Evolutionary conservation across 2,329 filamentous ascomycete species (phyloP), one percentile per base, ranked within the genome.

Genomic region (Fusarium transvaalense): DNA sequence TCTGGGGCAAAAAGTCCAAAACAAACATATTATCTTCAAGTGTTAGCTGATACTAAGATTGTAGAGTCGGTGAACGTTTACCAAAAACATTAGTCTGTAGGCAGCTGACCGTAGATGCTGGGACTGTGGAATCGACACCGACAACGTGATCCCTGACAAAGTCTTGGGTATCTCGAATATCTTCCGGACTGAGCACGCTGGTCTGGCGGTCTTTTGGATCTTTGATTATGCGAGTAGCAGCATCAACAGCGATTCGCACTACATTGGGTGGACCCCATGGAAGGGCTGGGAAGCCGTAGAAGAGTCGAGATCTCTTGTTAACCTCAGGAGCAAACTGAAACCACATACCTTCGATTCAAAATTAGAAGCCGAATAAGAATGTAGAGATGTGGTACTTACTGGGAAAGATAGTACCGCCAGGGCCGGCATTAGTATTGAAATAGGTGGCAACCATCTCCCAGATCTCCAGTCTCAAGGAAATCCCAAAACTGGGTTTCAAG

Each of bases 371-470:
- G 21, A 6, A 12, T 1, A 2, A 13, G 2, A 0, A 12, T 6
- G 0, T 6, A 5, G 7, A 8, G 7, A 12, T 6, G 3, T 4
- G 2, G 15, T 0, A 54, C 59, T 15, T 54, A 57, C 65, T 68
- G 2, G 65, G 65, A 3, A 68, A 68, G 3, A 68, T 64, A 10
- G 66, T 69, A 3, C 66, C 66, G 10, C 58, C 62, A 0, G 65
- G 66, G 10, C 65, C 66, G 6, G 66, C 65, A 15, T 69, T 68
- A 6, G 48, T 29, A 23, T 65, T 68, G 6, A 68, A 69, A 14
- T 69, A 69, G 3, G 41, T 65, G 8, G 61, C 66, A 14, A 69
- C 55, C 66, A 69, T 69, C 31, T 69, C 66, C 66, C 66, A 69
- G 1, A 69, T 69, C 6, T 69, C 42, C 6, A 69, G 27, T 6